Conservation (phyloP, 257 asterid species). For the Ajuga chamaepitys region DNA sequence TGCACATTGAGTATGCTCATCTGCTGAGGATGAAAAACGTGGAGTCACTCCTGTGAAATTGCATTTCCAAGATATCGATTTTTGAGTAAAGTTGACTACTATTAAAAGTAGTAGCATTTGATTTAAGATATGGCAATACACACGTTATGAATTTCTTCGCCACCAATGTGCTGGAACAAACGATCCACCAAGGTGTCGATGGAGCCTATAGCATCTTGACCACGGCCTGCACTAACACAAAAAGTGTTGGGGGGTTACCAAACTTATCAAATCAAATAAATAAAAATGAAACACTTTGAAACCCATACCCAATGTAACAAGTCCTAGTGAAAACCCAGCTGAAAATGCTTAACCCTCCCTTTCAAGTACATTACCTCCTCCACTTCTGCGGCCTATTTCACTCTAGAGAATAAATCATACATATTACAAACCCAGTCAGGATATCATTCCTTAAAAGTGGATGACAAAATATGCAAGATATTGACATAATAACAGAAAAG, state of each 20-base stretch:
- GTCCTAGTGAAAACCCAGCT: constrained; percentile 90
- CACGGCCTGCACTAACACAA: constrained; percentile 57
- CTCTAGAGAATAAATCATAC: constrained; percentile 40
- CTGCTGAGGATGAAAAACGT: constrained; percentile 35
- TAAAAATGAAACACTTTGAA: constrained; percentile 7
- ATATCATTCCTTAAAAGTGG: too few species aligned
- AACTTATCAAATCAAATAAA: constrained; percentile 7
- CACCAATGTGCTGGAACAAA: constrained; percentile 75
- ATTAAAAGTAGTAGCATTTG: constrained; percentile 10
- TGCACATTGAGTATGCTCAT: constrained; percentile 59
- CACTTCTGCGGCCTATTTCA: constrained; percentile 99
- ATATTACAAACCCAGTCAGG: not conserved
- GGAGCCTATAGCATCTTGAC: constrained; percentile 84
- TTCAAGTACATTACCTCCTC: constrained; percentile 97
- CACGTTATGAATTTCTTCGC: constrained; percentile 69
- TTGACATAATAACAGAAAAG: too few species aligned
- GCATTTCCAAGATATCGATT: constrained; percentile 11
- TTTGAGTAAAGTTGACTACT: not conserved
- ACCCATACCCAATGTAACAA: constrained; percentile 81
- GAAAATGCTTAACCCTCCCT: constrained; percentile 98
- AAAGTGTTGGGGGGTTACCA: constrained; percentile 8
- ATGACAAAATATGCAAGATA: too few species aligned
- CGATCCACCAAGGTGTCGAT: constrained; percentile 68
- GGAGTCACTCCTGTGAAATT: constrained; percentile 50
- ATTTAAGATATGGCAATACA: constrained; percentile 14